Evolutionary conservation across 306 rosid species (phyloP).

Genomic region (Luffa aegyptiaca): DNA sequence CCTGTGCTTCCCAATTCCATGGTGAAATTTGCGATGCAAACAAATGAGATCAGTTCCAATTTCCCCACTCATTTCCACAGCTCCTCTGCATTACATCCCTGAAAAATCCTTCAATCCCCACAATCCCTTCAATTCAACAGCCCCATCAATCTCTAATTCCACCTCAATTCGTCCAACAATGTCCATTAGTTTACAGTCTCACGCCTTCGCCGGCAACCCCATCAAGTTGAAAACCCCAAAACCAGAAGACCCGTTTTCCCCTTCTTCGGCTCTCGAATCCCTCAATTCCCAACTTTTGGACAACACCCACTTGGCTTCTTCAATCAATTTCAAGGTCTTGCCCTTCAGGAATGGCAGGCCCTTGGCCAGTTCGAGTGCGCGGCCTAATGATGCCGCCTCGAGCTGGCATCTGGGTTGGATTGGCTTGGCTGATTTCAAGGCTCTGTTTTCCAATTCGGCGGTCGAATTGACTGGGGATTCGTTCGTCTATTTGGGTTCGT

Average conservation of each 20-base stretch:
- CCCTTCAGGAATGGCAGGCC: slow-evolving; percentile 59
- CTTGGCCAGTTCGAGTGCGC: slow-evolving; percentile 35
- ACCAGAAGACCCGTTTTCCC: slow-evolving; percentile 34
- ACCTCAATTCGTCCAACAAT: slow-evolving; percentile 14
- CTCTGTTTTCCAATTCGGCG: slow-evolving; percentile 28
- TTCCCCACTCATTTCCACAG: slow-evolving; percentile 9
- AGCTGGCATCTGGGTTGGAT: slow-evolving; percentile 80
- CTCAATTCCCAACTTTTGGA: slow-evolving; percentile 39
- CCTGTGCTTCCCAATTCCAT: background rate
- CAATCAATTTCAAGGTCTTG: slow-evolving; percentile 55
- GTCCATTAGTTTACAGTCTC: slow-evolving; percentile 41
- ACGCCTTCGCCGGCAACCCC: slow-evolving; percentile 65
- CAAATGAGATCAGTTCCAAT: slow-evolving; percentile 13
- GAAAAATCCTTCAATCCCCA: slow-evolving; percentile 7
- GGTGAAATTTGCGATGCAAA: slow-evolving; percentile 15
- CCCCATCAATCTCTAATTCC: background rate
- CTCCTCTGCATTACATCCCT: slow-evolving; percentile 5
- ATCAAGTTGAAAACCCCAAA: slow-evolving; percentile 39
- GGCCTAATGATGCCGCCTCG: slow-evolving; percentile 19
- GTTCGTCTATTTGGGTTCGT: slow-evolving; percentile 61
- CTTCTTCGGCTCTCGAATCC: slow-evolving; percentile 47
- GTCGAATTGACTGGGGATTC: slow-evolving; percentile 41
- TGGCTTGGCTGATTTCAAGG: slow-evolving; percentile 38
- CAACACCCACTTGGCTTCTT: slow-evolving; percentile 20
- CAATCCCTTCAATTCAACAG: background rate